A percentile compares a stretch with the other conserved stretches of the same genome.
These are phyloP conservation scores for Xylaria sp. DNA, from an alignment of 2,329 filamentous ascomycete genomes.

Conservation along the genomic window DNA sequence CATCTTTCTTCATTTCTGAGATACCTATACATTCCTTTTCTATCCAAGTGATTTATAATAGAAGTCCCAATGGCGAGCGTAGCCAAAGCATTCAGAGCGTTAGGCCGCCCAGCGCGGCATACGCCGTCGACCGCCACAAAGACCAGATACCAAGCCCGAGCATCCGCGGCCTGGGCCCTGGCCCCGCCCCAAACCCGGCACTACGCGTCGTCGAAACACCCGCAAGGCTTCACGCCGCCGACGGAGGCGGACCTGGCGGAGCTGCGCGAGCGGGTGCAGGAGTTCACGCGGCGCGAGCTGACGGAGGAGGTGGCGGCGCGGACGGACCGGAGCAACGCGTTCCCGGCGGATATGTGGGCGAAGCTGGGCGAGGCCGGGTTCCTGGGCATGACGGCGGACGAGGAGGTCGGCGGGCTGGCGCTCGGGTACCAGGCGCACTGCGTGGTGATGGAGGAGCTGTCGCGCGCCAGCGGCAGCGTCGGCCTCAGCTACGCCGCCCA, in stretches of 20 bases:
- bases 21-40: background rate
- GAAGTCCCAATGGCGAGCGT: slow-evolving; percentile 44
- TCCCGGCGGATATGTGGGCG: slow-evolving; percentile 89
- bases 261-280: slow-evolving; percentile 80
- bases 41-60: background rate
- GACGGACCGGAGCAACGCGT: slow-evolving; percentile 86
- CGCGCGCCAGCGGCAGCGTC: slow-evolving; percentile 80
- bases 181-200: slow-evolving; percentile 42
- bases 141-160: slow-evolving; percentile 26
- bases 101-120: slow-evolving; percentile 39
- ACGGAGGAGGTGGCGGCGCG: slow-evolving; percentile 77
- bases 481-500: slow-evolving; percentile 94
- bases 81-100: slow-evolving; percentile 41
- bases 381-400: slow-evolving; percentile 89
- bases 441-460: slow-evolving; percentile 93
- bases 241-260: slow-evolving; percentile 75
- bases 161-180: slow-evolving; percentile 40
- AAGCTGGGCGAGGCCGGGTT: slow-evolving; percentile 92
- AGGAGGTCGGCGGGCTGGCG: slow-evolving; percentile 84
- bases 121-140: slow-evolving; percentile 35
- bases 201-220: slow-evolving; percentile 64
- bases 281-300: slow-evolving; percentile 88
- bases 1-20: slow-evolving; percentile 12
- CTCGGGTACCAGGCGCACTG: slow-evolving; percentile 98
- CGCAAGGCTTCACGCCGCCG: slow-evolving; percentile 67